These are phyloP conservation scores for Phytophthora palmivora DNA, from an alignment of 352 stramenopile genomes.

Conservation along the genomic window DNA sequence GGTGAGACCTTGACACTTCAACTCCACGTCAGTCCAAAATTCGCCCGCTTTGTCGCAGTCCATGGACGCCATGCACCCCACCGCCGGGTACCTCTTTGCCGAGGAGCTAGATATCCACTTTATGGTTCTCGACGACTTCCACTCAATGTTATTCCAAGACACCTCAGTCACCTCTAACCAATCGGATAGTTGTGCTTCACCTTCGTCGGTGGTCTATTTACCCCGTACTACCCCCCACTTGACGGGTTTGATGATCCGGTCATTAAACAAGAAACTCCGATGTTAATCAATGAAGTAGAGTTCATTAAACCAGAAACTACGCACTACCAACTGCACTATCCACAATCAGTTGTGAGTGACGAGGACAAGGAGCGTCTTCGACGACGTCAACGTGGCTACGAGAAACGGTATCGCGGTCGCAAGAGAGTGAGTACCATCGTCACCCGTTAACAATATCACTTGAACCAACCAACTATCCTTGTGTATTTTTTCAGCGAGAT, in stretches of 20 bases:
- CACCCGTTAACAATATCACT: background rate
- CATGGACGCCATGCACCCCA: constrained; percentile 33
- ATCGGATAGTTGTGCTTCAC: constrained; percentile 5
- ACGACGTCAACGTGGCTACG: constrained; percentile 46
- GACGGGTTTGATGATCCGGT: constrained; percentile 4
- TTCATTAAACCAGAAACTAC: constrained; percentile 15
- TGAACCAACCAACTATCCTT: constrained; percentile 15
- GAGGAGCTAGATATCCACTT: constrained; percentile 41
- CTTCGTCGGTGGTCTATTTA: constrained; percentile 34
- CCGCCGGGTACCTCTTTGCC: constrained; percentile 31
- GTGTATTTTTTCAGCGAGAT: constrained; percentile 28
- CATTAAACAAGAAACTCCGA: constrained; percentile 15
- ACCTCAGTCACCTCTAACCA: background rate
- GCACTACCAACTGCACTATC: background rate
- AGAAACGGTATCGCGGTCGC: constrained; percentile 50
- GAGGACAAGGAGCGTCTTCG: constrained; percentile 43
- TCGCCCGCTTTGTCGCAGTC: constrained; percentile 7
- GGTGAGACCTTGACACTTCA: constrained; percentile 17
- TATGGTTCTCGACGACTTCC: constrained; percentile 31
- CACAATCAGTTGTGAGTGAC: constrained; percentile 3
- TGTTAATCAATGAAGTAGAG: background rate
- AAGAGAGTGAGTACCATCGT: constrained; percentile 45
- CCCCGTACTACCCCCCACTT: constrained; percentile 14
- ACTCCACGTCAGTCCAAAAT: constrained; percentile 29
- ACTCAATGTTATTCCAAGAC: constrained; percentile 23